Base-by-base conservation (phyloP, 139 green algal genomes). In the Dunaliella primolecta region DNA sequence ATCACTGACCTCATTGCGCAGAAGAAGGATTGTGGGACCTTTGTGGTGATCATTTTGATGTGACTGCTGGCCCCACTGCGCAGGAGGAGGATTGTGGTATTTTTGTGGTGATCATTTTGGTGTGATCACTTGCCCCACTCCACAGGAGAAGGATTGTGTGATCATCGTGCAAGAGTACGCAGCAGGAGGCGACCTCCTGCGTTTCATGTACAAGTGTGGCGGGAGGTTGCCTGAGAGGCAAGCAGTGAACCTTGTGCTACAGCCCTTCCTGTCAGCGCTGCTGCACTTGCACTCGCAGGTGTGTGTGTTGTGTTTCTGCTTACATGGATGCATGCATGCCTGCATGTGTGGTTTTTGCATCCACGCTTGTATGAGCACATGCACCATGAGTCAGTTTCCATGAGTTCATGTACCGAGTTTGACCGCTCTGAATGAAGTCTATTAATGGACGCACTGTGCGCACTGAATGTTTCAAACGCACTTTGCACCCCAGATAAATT, bases 151-250 rank as follows among this genome's bases (percentile, higher is more conserved):
- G 37, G 84, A 91, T 71, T 85, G 85, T 2, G 90, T 93, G 24
- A 76, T 93, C 24, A 86, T 93, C 83, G 90, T 93, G n/a, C 86
- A 90, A 75, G 90, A 93, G 83, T 93, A 89, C 74, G 83, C 82
- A 24, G 85, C 86, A 23, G 87, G 86, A 3, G 90, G 90, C 33
- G 90, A 93, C 88, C 78, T 93, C 55, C 88, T 93, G 84, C 84
- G 75, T 36, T 81, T 88, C 82, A 84, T 93, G 83, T 86, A 89
- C 80, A 89, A 89, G 78, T 87, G 20, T 57, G 84, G 84, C 32
- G 85, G 83, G 24, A 80, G 76, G 24, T 76, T 91, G n/a, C 80
- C 56, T 1, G 88, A 91, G 83, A 75, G 83, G 23, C 85, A 89
- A 80, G 85, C 88, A 29, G 85, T 91, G n/a, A 82, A 85, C 64